A percentile compares a stretch with the other conserved stretches of the same genome.
phyloP scores from a whole-genome alignment of 148 eudicot genomes.

The Camellia japonica region DNA sequence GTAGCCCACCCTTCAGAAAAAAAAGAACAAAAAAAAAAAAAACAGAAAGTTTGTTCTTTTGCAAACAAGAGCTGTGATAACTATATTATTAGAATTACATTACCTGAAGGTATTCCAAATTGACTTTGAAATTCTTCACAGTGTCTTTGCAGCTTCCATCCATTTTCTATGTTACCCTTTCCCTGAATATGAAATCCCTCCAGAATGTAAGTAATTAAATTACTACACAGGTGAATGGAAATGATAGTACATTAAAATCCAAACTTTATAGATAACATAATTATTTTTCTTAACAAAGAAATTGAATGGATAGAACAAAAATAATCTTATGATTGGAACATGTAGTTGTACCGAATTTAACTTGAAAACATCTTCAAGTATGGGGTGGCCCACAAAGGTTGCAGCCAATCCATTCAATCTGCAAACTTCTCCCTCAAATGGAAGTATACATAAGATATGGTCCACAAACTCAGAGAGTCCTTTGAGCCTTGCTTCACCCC shows the following conservation, averaged over 20 bases:
- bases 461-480: slow-evolving; percentile 72
- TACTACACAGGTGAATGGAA: not conserved
- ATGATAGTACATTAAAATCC: not conserved
- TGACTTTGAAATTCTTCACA: slow-evolving; percentile 50
- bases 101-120: slow-evolving; percentile 65
- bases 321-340: not conserved
- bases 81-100: not conserved
- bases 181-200: slow-evolving; percentile 26
- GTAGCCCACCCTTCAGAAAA: not conserved
- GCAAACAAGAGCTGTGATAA: not conserved
- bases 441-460: slow-evolving; percentile 85
- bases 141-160: slow-evolving; percentile 52
- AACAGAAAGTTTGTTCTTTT: not conserved
- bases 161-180: slow-evolving; percentile 26
- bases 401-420: slow-evolving; percentile 65
- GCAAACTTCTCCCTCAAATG: slow-evolving; percentile 84
- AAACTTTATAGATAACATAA: not conserved
- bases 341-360: slow-evolving; percentile 42
- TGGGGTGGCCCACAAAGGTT: slow-evolving; percentile 96
- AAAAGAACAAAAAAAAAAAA: not conserved
- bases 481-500: slow-evolving; percentile 85
- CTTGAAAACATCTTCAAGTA: slow-evolving; percentile 77
- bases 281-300: not conserved
- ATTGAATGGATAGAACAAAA: not conserved
- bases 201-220: not conserved